These are phyloP conservation scores for Scedosporium apiospermum DNA, from an alignment of 2,329 filamentous ascomycete genomes.

Conservation along the genomic window DNA sequence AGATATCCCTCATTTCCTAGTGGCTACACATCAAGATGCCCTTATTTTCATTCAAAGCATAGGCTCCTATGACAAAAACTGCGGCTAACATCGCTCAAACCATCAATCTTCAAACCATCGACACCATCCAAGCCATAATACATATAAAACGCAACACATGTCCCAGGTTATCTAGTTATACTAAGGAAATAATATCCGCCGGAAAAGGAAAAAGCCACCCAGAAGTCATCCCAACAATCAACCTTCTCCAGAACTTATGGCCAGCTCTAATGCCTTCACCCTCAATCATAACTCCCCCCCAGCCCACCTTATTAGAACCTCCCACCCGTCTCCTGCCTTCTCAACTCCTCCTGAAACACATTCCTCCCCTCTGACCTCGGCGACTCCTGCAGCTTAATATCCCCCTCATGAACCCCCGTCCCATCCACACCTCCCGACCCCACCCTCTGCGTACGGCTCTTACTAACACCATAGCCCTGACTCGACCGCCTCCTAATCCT, in stretches of 20 bases:
- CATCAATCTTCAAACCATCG: not conserved
- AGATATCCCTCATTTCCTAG: no score
- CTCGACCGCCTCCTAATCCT: slow-evolving; percentile 9
- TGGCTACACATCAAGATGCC: no score
- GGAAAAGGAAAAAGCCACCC: not conserved
- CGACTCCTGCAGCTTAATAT: slow-evolving; percentile 21
- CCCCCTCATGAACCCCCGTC: slow-evolving; percentile 10
- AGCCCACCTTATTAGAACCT: not conserved
- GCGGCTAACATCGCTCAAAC: no score
- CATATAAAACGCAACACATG: not conserved
- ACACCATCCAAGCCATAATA: not conserved
- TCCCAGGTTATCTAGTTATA: not conserved
- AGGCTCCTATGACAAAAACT: not conserved
- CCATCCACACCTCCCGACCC: not conserved
- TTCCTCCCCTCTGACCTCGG: slow-evolving; percentile 18
- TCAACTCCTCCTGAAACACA: slow-evolving; percentile 27
- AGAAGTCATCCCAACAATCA: no score
- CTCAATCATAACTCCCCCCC: no score
- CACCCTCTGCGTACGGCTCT: slow-evolving; percentile 15
- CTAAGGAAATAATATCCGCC: not conserved
- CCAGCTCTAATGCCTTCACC: not conserved
- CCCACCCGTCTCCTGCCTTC: slow-evolving; percentile 19
- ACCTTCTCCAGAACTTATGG: not conserved
- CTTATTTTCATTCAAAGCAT: no score
- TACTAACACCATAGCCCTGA: slow-evolving; percentile 18